Conservation (phyloP, 2,329 filamentous ascomycete genomes). For the Monosporascus sp. region DNA sequence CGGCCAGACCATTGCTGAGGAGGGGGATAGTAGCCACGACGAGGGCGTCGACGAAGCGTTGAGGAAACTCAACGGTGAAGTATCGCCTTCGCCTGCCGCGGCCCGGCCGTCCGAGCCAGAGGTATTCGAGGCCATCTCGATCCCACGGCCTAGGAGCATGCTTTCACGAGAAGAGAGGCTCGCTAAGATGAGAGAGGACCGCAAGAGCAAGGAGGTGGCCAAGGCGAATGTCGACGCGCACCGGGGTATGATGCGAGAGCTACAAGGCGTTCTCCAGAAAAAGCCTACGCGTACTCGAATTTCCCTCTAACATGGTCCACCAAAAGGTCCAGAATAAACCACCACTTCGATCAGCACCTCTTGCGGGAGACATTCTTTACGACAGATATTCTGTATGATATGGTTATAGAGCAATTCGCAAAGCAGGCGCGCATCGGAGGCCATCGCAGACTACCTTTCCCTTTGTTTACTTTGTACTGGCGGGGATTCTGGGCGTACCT, state of each 20-base stretch:
- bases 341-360: too few relatives aligned
- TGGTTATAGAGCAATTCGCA: too few relatives aligned
- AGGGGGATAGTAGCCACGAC: slow-evolving; percentile 47
- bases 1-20: slow-evolving; percentile 61
- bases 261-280: slow-evolving; percentile 77
- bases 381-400: neutral
- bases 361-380: too few relatives aligned
- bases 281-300: slow-evolving; percentile 32
- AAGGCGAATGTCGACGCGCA: slow-evolving; percentile 75
- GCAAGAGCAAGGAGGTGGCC: slow-evolving; percentile 64
- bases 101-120: slow-evolving; percentile 62
- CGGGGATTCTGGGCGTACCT: neutral
- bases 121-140: slow-evolving; percentile 85
- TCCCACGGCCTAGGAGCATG: slow-evolving; percentile 62
- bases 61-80: slow-evolving; percentile 70
- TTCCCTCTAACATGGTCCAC: slow-evolving; percentile 17
- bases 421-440: too few relatives aligned
- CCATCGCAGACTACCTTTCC: too few relatives aligned
- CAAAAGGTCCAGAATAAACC: neutral
- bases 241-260: slow-evolving; percentile 83
- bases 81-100: slow-evolving; percentile 43
- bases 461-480: too few relatives aligned
- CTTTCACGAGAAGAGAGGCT: slow-evolving; percentile 85
- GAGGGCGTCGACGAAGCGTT: slow-evolving; percentile 59
- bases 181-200: slow-evolving; percentile 80